phyloP scores from a whole-genome alignment of 1,284 basidiomycete genomes.

The Caloboletus firmus region DNA sequence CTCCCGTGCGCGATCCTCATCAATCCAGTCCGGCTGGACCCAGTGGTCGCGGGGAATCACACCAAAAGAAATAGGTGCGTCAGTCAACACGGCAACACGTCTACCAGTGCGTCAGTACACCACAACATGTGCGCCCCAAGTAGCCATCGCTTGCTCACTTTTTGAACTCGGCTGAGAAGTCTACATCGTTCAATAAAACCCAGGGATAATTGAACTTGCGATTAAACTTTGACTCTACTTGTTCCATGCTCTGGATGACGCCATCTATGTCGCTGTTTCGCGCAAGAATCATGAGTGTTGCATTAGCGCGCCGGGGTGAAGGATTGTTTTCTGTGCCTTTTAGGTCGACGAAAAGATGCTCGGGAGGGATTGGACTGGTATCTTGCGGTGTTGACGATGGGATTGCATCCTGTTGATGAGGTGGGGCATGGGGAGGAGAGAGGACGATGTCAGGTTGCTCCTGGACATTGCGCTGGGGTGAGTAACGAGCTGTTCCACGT shows the following conservation, averaged over 20 bases:
- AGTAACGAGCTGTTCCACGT: neutral
- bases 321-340: neutral
- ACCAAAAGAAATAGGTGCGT: constrained; percentile 65
- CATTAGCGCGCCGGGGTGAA: constrained; percentile 32
- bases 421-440: neutral
- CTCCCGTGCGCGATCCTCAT: constrained; percentile 65
- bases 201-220: constrained; percentile 66
- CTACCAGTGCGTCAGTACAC: constrained; percentile 36
- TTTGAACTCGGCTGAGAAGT: constrained; percentile 71
- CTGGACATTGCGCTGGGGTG: constrained; percentile 1
- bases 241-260: constrained; percentile 53
- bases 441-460: neutral
- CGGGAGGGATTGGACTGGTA: constrained; percentile 1
- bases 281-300: constrained; percentile 34
- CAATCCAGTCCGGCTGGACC: constrained; percentile 82
- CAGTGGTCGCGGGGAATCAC: constrained; percentile 72
- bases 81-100: constrained; percentile 56
- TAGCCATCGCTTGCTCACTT: constrained; percentile 36
- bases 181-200: constrained; percentile 71
- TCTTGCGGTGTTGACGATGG: neutral
- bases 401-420: neutral
- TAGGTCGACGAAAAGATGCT: constrained; percentile 7
- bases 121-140: neutral
- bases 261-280: constrained; percentile 49
- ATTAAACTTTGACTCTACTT: constrained; percentile 64